These are phyloP conservation scores for Westerdykella sp. DNA, from an alignment of 2,329 filamentous ascomycete species.

Conservation along the genomic window DNA sequence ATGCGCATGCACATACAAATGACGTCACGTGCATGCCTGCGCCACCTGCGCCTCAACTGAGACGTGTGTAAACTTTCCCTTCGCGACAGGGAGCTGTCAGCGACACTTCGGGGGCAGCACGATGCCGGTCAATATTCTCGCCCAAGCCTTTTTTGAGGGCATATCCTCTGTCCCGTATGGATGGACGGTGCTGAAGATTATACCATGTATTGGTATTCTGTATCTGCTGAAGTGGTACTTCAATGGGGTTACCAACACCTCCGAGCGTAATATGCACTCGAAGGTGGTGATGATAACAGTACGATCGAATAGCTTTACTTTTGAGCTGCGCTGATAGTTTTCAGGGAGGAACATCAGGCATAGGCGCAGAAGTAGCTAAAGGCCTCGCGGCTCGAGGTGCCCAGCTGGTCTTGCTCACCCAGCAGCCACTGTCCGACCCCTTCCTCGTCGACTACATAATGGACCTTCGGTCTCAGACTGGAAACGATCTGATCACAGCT, in stretches of 20 bases:
- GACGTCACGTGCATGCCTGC: constrained; percentile 18
- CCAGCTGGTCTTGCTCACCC: constrained; percentile 84
- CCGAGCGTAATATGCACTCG: constrained; percentile 82
- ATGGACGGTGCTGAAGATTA: constrained; percentile 47
- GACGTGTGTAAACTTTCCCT: too few relatives aligned
- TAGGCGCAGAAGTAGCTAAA: constrained; percentile 70
- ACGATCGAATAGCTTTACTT: constrained; percentile 16
- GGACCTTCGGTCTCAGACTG: constrained; percentile 68
- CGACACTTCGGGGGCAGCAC: not conserved
- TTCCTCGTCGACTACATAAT: constrained; percentile 92
- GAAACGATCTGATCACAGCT: constrained; percentile 86
- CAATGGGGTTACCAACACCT: constrained; percentile 64
- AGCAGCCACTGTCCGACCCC: constrained; percentile 70
- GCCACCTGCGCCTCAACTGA: too few relatives aligned
- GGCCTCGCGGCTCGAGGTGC: constrained; percentile 76
- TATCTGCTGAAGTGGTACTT: constrained; percentile 67
- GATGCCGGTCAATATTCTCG: constrained; percentile 59
- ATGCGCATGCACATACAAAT: constrained; percentile 14
- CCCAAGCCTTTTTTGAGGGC: constrained; percentile 50
- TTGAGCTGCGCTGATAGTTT: constrained; percentile 11
- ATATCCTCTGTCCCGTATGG: constrained; percentile 49
- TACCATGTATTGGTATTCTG: constrained; percentile 48
- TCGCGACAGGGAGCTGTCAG: too few relatives aligned
- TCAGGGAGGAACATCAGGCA: constrained; percentile 82
- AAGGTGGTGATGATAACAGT: constrained; percentile 91